Evolutionary conservation across 2,329 filamentous ascomycete genomes (phyloP).

Genomic region (Zalaria sp.): DNA sequence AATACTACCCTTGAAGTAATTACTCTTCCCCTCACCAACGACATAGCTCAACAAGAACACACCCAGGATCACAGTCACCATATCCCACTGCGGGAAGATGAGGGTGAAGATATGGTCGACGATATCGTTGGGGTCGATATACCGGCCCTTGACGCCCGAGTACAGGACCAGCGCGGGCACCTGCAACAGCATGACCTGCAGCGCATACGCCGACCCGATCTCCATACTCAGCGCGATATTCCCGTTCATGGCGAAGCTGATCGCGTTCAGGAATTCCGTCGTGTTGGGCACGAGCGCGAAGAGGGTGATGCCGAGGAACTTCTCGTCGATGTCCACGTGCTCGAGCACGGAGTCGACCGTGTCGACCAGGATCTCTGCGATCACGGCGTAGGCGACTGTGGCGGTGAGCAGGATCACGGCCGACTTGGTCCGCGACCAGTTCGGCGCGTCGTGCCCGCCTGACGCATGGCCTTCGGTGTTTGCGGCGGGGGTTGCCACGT

Average conservation of each 20-base stretch:
- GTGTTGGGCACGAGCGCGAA: conserved; percentile 97
- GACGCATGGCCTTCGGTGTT: conserved; percentile 35
- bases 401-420: conserved; percentile 76
- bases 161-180: conserved; percentile 88
- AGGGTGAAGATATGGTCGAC: conserved; percentile 59
- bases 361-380: conserved; percentile 92
- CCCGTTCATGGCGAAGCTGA: conserved; percentile 98
- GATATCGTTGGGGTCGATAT: conserved; percentile 40
- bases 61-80: conserved; percentile 91
- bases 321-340: conserved; percentile 84
- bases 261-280: conserved; percentile 96
- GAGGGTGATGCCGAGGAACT: conserved; percentile 90
- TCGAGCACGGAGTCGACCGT: conserved; percentile 94
- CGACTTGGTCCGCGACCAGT: conserved; percentile 90
- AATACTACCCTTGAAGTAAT: conserved; percentile 98
- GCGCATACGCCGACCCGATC: conserved; percentile 89
- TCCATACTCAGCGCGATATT: conserved; percentile 99
- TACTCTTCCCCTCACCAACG: conserved; percentile 97
- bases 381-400: conserved; percentile 86
- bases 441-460: conserved; percentile 92
- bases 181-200: conserved; percentile 90
- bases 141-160: conserved; percentile 56
- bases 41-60: conserved; percentile 96
- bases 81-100: conserved; percentile 97
- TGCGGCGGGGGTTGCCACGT: conserved; percentile 18